phyloP scores from a whole-genome alignment of 768 basidiomycete genomes.

The Rhodosporidiobolus odoratus region DNA sequence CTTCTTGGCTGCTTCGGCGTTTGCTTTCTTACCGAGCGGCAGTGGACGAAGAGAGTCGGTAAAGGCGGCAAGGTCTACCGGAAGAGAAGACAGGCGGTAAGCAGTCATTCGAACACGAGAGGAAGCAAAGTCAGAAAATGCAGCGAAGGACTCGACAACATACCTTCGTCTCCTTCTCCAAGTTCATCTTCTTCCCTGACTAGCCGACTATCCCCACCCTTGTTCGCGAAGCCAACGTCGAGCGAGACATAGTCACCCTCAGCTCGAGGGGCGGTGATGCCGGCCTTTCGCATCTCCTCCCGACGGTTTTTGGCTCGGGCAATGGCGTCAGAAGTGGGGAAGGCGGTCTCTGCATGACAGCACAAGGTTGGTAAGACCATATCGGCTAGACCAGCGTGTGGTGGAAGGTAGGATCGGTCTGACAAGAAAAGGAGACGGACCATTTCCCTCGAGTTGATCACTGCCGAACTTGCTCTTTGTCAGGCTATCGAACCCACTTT shows the following conservation, averaged over 20 bases:
- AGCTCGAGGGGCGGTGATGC: conserved; percentile 8
- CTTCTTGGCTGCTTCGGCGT: conserved; percentile 45
- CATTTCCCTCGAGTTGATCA: neutral
- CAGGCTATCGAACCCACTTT: conserved; percentile 37
- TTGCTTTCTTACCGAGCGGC: conserved; percentile 47
- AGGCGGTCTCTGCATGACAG: conserved; percentile 35
- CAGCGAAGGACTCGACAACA: neutral
- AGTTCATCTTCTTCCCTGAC: conserved; percentile 51
- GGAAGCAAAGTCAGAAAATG: neutral
- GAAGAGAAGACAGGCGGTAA: neutral
- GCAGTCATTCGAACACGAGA: too few relatives aligned
- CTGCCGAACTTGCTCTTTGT: conserved; percentile 45
- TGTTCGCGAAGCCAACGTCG: conserved; percentile 44
- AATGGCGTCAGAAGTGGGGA: conserved; percentile 48
- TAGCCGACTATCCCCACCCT: conserved; percentile 48
- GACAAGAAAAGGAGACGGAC: neutral
- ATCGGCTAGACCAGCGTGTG: conserved; percentile 3
- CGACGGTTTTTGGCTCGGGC: conserved; percentile 47
- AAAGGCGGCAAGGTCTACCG: conserved; percentile 33
- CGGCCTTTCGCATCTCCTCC: conserved; percentile 42
- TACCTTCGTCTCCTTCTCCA: conserved; percentile 42
- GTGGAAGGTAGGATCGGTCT: neutral
- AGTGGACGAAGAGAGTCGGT: conserved; percentile 37
- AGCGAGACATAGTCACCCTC: conserved; percentile 47
- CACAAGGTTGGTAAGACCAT: too few relatives aligned